These are phyloP conservation scores for Sungouiozyma intestinalis DNA, from an alignment of 805 yeast genomes.

Conservation along the genomic window DNA sequence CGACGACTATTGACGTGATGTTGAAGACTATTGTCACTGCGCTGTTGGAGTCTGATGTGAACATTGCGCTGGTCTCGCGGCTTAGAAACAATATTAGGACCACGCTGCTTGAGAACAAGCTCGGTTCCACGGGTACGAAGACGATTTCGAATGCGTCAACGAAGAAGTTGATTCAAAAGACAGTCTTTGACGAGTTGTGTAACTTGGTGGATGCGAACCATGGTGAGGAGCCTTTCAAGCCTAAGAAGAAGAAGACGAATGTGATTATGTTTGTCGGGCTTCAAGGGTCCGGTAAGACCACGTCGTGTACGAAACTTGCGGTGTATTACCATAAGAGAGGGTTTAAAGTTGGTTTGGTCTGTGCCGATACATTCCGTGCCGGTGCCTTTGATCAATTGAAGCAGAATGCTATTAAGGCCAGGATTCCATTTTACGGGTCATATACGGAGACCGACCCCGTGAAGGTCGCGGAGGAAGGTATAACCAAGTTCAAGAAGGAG, in stretches of 20 bases:
- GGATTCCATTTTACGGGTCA: constrained; percentile 89
- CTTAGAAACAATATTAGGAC: constrained; percentile 60
- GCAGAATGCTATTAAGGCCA: constrained; percentile 92
- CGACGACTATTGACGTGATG: constrained; percentile 52
- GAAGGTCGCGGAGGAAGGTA: constrained; percentile 84
- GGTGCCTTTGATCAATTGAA: constrained; percentile 98
- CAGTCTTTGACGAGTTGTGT: constrained; percentile 88
- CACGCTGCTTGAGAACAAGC: constrained; percentile 24
- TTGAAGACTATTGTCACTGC: constrained; percentile 87
- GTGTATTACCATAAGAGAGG: constrained; percentile 90
- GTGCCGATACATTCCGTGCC: constrained; percentile 99
- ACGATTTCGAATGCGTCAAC: constrained; percentile 39
- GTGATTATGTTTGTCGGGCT: constrained; percentile 96
- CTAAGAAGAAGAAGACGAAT: constrained; percentile 68
- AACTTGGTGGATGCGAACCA: constrained; percentile 63
- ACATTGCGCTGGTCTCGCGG: constrained; percentile 69
- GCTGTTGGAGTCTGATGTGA: constrained; percentile 86
- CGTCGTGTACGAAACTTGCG: constrained; percentile 93
- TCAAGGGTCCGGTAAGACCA: constrained; percentile 98
- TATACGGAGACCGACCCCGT: constrained; percentile 95
- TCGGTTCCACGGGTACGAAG: constrained; percentile 39
- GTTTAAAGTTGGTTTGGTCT: constrained; percentile 88
- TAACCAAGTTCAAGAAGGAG: constrained; percentile 79
- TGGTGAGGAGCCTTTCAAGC: constrained; percentile 48
- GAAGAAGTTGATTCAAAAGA: constrained; percentile 75